Evolutionary conservation across 2,329 filamentous ascomycete species (phyloP), one percentile per base, ranked within the genome.

Genomic region (Talaromyces marneffei): DNA sequence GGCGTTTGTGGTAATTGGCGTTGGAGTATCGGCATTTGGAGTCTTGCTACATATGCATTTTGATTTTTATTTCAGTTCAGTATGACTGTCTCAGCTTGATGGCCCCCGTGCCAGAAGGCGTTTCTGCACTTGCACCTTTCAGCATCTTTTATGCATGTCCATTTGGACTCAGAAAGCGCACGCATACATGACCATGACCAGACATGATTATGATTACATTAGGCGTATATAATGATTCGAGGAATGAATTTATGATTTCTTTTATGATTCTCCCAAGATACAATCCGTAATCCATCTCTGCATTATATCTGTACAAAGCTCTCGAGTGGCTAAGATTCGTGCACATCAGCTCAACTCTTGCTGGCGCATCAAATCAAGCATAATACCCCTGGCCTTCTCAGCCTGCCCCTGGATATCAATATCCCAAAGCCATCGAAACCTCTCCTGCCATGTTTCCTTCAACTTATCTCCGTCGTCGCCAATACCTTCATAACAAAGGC

Each of bases 391-490:
- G 9, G 40, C 53, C n/a, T 54, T 58, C 23, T 50, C 52, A 16
- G 33, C 18, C 23, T 56, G 42, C 37, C 61, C 66, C 31, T 70
- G 57, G 2, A 74, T 62, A 68, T 74, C 71, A 7, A 69, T 18
- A 61, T 72, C 69, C 72, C 73, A 75, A 16, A 75, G 65, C 73
- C 73, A 75, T 4, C 62, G 64, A 25, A 74, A 60, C 8, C 72
- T 63, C 27, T 65, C 64, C 27, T 68, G 56, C 20, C 70, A 65
- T 0, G 66, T 67, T 4, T 65, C 54, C 35, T 56, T 66, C 4
- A 75, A 46, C 20, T 68, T 71, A 1, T 62, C 61, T 14, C 66
- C 66, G 48, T 75, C 67, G 35, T 71, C 66, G 0, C 64, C 65
- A 0, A 74, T 69, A 0, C 68, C 71, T 8, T 70, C 65, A 29